phyloP scores from a whole-genome alignment of 495 filamentous ascomycete species.

The Lasiosphaeria hispida region DNA sequence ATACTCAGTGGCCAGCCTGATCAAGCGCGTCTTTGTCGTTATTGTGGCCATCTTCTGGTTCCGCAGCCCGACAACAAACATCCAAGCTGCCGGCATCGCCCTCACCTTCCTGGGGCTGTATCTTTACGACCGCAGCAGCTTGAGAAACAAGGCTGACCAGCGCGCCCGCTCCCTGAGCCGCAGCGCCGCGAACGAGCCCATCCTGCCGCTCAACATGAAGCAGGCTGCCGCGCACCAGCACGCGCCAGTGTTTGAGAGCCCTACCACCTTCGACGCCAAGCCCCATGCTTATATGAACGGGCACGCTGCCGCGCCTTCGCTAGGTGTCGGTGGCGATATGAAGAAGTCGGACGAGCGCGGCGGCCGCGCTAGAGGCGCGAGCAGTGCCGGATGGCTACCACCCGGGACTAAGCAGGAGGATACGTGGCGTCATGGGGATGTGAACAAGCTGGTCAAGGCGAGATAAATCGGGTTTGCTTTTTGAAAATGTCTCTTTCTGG shows the following conservation, averaged over 20 bases:
- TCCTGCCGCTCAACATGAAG: slow-evolving; percentile 65
- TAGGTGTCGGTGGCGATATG: slow-evolving; percentile 21
- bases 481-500: not conserved
- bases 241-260: slow-evolving; percentile 35
- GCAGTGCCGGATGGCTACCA: slow-evolving; percentile 63
- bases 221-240: slow-evolving; percentile 22
- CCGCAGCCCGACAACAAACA: slow-evolving; percentile 74
- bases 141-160: slow-evolving; percentile 79
- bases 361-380: slow-evolving; percentile 50
- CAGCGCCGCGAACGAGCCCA: slow-evolving; percentile 43
- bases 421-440: slow-evolving; percentile 66
- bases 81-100: slow-evolving; percentile 80
- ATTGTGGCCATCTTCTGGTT: slow-evolving; percentile 95
- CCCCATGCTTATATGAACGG: slow-evolving; percentile 18
- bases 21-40: slow-evolving; percentile 97
- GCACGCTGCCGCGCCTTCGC: slow-evolving; percentile 13
- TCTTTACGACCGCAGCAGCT: slow-evolving; percentile 89
- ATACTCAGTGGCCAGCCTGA: slow-evolving; percentile 90
- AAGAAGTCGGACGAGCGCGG: slow-evolving; percentile 61
- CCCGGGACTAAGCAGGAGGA: slow-evolving; percentile 77
- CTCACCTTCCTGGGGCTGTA: slow-evolving; percentile 93
- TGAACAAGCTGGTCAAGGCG: slow-evolving; percentile 9
- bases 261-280: slow-evolving; percentile 18
- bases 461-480: slow-evolving; percentile 5
- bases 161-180: slow-evolving; percentile 53